Evolutionary conservation across 257 asterid genomes (phyloP).

Genomic region (Solanum acaule): DNA sequence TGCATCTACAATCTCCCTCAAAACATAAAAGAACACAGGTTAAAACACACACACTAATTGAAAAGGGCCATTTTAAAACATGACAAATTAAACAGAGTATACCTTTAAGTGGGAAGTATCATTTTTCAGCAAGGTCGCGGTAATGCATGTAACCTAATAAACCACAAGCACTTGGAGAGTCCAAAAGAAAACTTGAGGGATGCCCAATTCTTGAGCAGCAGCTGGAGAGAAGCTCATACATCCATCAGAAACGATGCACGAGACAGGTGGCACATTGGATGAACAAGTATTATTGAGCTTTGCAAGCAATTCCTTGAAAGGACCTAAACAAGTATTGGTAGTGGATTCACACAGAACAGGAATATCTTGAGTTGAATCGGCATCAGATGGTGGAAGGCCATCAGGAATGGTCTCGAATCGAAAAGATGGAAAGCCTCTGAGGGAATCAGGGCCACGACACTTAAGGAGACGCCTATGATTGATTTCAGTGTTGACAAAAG

Average conservation of each 20-base stretch:
- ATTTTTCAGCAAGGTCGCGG: neutral
- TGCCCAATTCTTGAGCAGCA: conserved; percentile 8
- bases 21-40: neutral
- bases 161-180: conserved; percentile 4
- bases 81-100: neutral
- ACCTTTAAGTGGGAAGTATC: conserved; percentile 6
- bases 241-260: conserved; percentile 47
- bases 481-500: conserved; percentile 44
- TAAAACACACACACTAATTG: too few species aligned
- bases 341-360: neutral
- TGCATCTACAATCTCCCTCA: conserved; percentile 13
- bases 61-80: neutral
- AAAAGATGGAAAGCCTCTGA: too few species aligned
- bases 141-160: conserved; percentile 1
- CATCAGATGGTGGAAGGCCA: neutral
- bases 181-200: conserved; percentile 1
- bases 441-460: conserved; percentile 17
- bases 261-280: conserved; percentile 20
- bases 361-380: conserved; percentile 12
- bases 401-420: too few species aligned
- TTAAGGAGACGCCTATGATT: conserved; percentile 34
- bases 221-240: neutral
- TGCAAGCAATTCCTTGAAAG: conserved; percentile 16
- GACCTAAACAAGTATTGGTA: neutral
- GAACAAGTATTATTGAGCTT: conserved; percentile 10